Conservation (phyloP, 352 stramenopile species). For the Phytophthora gonapodyides region DNA sequence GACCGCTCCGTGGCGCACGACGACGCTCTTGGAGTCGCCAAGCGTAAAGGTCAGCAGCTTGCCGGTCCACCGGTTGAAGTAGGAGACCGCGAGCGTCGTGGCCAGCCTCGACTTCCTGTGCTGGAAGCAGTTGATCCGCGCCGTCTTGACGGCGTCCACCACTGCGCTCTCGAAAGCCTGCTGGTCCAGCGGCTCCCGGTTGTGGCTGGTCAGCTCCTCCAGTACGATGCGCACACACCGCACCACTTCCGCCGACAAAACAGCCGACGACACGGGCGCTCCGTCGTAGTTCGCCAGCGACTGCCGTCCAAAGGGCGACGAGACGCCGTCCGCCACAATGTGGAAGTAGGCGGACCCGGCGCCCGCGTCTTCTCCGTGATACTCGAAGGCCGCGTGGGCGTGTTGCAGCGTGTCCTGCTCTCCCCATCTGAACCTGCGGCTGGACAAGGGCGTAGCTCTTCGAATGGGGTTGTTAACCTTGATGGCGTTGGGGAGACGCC, state of each 20-base stretch:
- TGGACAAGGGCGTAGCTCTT: constrained; percentile 13
- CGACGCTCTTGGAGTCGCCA: constrained; percentile 75
- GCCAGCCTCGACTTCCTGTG: constrained; percentile 66
- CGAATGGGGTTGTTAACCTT: constrained; percentile 36
- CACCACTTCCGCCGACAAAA: constrained; percentile 66
- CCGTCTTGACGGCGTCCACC: constrained; percentile 57
- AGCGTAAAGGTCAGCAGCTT: constrained; percentile 73
- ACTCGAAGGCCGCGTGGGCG: constrained; percentile 46
- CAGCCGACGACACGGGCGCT: constrained; percentile 53
- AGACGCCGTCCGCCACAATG: constrained; percentile 80
- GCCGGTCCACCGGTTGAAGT: constrained; percentile 74
- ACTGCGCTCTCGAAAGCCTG: constrained; percentile 53
- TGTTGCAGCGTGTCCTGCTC: constrained; percentile 47
- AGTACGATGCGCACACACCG: constrained; percentile 47
- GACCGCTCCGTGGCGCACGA: constrained; percentile 53
- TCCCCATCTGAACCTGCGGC: constrained; percentile 31
- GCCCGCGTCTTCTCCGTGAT: constrained; percentile 78
- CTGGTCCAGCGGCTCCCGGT: constrained; percentile 46
- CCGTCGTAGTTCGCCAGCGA: constrained; percentile 32
- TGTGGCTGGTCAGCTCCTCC: constrained; percentile 61
- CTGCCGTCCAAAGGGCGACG: constrained; percentile 55
- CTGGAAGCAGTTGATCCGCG: constrained; percentile 60
- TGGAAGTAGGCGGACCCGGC: constrained; percentile 63
- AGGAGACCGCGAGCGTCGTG: constrained; percentile 68
- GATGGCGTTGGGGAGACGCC: constrained; percentile 36